Evolutionary conservation across 176 grass and related monocot species (phyloP).

Genomic region (Cymbopogon citratus): DNA sequence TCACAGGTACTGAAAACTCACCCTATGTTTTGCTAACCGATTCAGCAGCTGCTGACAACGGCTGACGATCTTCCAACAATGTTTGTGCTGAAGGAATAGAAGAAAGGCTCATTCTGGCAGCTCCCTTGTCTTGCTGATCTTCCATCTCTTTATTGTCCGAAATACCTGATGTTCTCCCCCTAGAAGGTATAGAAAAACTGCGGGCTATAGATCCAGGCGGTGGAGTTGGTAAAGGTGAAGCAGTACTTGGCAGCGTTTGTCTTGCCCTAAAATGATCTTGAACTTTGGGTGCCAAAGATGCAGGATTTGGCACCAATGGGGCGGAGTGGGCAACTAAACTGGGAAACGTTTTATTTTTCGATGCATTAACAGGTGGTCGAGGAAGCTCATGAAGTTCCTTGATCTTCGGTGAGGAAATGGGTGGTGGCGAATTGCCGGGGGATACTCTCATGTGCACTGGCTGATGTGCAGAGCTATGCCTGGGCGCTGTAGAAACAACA

Average conservation of each 20-base stretch:
- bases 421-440: conserved; percentile 41
- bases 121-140: conserved; percentile 37
- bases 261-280: conserved; percentile 42
- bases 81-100: conserved; percentile 59
- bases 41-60: conserved; percentile 36
- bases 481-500: conserved; percentile 27
- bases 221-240: conserved; percentile 81
- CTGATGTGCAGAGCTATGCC: conserved; percentile 47
- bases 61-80: conserved; percentile 36
- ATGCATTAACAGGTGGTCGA: conserved; percentile 56
- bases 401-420: conserved; percentile 62
- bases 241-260: conserved; percentile 46
- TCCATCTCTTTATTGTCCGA: conserved; percentile 51
- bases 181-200: conserved; percentile 95
- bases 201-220: conserved; percentile 72
- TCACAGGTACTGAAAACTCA: conserved; percentile 16
- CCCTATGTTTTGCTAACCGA: conserved; percentile 46
- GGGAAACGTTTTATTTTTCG: conserved; percentile 37
- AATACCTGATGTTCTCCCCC: conserved; percentile 45
- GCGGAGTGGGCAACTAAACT: conserved; percentile 76
- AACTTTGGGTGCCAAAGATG: conserved; percentile 49
- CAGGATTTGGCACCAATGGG: conserved; percentile 75
- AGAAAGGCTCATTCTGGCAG: conserved; percentile 47
- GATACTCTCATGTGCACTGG: conserved; percentile 39
- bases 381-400: conserved; percentile 96